Conservation (phyloP, 1,284 basidiomycete genomes). For the Trichosporon faecale region DNA sequence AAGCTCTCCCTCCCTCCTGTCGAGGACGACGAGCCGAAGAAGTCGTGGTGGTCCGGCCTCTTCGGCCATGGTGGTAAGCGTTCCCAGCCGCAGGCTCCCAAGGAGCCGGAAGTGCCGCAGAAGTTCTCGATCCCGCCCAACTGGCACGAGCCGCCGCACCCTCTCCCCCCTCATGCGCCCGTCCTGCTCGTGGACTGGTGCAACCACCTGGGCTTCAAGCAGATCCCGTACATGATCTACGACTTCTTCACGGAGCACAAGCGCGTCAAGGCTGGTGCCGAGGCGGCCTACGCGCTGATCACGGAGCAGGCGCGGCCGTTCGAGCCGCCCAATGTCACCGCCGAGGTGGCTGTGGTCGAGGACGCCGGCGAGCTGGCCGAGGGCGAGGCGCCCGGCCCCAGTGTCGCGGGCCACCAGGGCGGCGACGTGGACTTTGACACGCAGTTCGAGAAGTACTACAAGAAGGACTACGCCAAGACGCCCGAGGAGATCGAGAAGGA, state of each 20-base stretch:
- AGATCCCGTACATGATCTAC: slow-evolving; percentile 85
- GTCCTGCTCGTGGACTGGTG: slow-evolving; percentile 83
- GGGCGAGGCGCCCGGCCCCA: neutral
- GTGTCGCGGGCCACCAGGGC: neutral
- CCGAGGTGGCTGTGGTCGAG: slow-evolving; percentile 15
- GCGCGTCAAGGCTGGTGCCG: slow-evolving; percentile 71
- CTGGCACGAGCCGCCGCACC: slow-evolving; percentile 57
- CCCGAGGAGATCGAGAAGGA: slow-evolving; percentile 65
- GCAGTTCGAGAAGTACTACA: slow-evolving; percentile 66
- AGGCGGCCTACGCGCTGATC: slow-evolving; percentile 75
- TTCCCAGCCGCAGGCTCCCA: neutral
- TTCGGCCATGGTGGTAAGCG: neutral
- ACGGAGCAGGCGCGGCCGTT: slow-evolving; percentile 66
- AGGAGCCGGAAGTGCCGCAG: neutral
- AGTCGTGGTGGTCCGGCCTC: neutral
- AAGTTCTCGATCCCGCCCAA: slow-evolving; percentile 38
- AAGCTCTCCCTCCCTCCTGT: slow-evolving; percentile 26
- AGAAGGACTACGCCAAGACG: slow-evolving; percentile 61
- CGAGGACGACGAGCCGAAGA: slow-evolving; percentile 8
- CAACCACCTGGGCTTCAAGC: slow-evolving; percentile 78
- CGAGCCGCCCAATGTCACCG: slow-evolving; percentile 34
- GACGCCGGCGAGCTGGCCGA: slow-evolving; percentile 9
- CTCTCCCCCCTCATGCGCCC: slow-evolving; percentile 74
- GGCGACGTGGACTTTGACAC: slow-evolving; percentile 72
- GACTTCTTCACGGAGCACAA: slow-evolving; percentile 89